Percentiles rank a stretch among this genome's conserved stretches.
Evolutionary conservation across 768 basidiomycete species (phyloP).

Genomic region (Coprinopsis sp.): DNA sequence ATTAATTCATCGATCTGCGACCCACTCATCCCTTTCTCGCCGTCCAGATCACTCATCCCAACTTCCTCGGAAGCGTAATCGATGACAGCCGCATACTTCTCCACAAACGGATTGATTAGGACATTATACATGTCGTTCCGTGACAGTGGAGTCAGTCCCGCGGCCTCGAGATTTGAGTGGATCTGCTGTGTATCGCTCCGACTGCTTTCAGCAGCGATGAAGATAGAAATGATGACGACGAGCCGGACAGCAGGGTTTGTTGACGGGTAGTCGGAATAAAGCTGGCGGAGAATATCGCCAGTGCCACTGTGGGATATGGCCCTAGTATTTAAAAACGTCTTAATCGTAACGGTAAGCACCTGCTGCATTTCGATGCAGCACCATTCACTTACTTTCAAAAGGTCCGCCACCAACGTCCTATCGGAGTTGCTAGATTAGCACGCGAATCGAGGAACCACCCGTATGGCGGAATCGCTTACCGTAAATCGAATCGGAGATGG

Average conservation of each 20-base stretch:
- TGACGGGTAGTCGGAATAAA: constrained; percentile 66
- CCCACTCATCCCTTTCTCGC: constrained; percentile 36
- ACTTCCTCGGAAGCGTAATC: constrained; percentile 43
- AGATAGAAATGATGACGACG: constrained; percentile 69
- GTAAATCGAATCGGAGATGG: constrained; percentile 61
- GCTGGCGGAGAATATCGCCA: constrained; percentile 50
- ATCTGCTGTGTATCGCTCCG: constrained; percentile 30
- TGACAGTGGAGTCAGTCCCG: constrained; percentile 53
- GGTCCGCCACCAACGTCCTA: constrained; percentile 53
- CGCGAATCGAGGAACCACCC: constrained; percentile 7
- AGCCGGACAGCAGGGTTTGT: constrained; percentile 56
- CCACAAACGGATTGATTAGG: constrained; percentile 66
- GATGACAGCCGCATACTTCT: constrained; percentile 46
- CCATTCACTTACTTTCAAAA: constrained; percentile 65
- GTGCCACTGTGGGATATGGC: constrained; percentile 51
- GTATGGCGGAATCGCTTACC: constrained; percentile 35
- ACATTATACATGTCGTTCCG: constrained; percentile 56
- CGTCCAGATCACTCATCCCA: constrained; percentile 26
- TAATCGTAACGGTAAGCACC: background rate
- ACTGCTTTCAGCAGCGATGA: constrained; percentile 37
- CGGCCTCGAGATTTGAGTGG: constrained; percentile 47
- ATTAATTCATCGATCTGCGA: constrained; percentile 44
- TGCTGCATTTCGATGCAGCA: background rate
- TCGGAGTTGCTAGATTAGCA: constrained; percentile 9
- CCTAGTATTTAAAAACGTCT: constrained; percentile 70